Evolutionary conservation across 192 early-diverging fungal species (phyloP).

Genomic region (Linnemannia elongata): DNA sequence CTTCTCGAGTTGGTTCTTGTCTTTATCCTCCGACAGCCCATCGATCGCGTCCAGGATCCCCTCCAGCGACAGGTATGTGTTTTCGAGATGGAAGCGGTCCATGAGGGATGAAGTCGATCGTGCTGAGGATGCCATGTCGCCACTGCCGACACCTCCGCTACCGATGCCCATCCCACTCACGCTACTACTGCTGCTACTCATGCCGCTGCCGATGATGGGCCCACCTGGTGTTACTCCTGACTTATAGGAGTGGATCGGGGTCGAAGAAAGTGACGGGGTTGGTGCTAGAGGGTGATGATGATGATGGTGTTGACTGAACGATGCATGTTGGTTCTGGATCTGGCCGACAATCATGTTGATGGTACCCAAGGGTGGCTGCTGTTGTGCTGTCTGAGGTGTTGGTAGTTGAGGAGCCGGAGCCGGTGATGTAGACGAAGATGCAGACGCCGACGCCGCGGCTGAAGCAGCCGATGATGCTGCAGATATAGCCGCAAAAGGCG

Average conservation of each 20-base stretch:
- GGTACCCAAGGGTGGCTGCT: not conserved
- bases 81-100: slow-evolving; percentile 50
- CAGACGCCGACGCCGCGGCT: not conserved
- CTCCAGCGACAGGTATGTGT: slow-evolving; percentile 47
- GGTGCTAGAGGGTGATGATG: slow-evolving; percentile 9
- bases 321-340: slow-evolving; percentile 11
- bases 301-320: slow-evolving; percentile 9
- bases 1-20: slow-evolving; percentile 44
- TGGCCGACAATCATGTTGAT: slow-evolving; percentile 20
- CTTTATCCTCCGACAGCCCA: slow-evolving; percentile 27
- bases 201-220: not conserved
- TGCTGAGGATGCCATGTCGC: slow-evolving; percentile 34
- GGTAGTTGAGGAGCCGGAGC: not conserved
- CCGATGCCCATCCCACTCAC: not conserved
- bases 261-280: not conserved
- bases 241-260: not conserved
- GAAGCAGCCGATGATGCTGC: slow-evolving; percentile 7
- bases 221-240: not conserved
- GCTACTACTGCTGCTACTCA: not conserved
- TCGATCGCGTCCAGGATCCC: slow-evolving; percentile 53
- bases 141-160: not conserved
- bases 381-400: not conserved
- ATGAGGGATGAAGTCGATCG: slow-evolving; percentile 37
- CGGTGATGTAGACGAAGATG: slow-evolving; percentile 18
- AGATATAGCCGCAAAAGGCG: slow-evolving; percentile 25